Percentiles rank a stretch among this genome's conserved stretches.
Conservation (phyloP, 2,329 filamentous ascomycete genomes). For the Fusarium graminum region DNA sequence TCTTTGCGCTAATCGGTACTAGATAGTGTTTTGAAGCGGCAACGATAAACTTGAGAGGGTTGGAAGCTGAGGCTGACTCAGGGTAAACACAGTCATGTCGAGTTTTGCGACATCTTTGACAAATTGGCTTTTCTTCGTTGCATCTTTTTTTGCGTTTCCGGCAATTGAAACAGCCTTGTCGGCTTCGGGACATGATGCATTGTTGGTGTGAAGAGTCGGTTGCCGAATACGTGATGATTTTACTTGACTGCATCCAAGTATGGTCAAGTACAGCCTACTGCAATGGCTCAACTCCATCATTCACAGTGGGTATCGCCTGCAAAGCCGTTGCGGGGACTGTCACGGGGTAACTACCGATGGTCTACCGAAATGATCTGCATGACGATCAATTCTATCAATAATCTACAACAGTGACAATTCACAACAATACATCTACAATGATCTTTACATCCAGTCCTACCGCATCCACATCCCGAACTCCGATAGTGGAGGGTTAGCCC, state of each 20-base stretch:
- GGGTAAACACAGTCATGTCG: slow-evolving; percentile 42
- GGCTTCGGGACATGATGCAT: slow-evolving; percentile 46
- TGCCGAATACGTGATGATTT: neutral
- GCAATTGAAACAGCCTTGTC: slow-evolving; percentile 59
- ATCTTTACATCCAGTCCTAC: neutral
- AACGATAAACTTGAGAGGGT: slow-evolving; percentile 42
- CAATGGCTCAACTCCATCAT: too few relatives aligned
- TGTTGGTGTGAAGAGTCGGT: neutral
- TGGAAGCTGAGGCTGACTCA: slow-evolving; percentile 29
- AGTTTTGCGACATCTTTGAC: slow-evolving; percentile 29
- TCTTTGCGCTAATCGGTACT: slow-evolving; percentile 14
- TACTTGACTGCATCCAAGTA: too few relatives aligned
- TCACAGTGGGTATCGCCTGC: slow-evolving; percentile 3
- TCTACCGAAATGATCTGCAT: neutral
- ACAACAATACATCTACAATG: neutral
- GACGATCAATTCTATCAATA: slow-evolving; percentile 6
- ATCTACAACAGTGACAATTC: neutral
- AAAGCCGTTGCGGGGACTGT: slow-evolving; percentile 25
- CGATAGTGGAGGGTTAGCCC: slow-evolving; percentile 47
- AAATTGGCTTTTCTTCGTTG: slow-evolving; percentile 51
- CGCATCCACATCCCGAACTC: slow-evolving; percentile 27
- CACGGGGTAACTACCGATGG: neutral
- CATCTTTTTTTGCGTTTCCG: slow-evolving; percentile 65
- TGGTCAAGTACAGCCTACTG: too few relatives aligned
- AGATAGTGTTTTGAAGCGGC: slow-evolving; percentile 35